Evolutionary conservation across 2,329 filamentous ascomycete genomes (phyloP).

Genomic region (Aspergillus ibericus): DNA sequence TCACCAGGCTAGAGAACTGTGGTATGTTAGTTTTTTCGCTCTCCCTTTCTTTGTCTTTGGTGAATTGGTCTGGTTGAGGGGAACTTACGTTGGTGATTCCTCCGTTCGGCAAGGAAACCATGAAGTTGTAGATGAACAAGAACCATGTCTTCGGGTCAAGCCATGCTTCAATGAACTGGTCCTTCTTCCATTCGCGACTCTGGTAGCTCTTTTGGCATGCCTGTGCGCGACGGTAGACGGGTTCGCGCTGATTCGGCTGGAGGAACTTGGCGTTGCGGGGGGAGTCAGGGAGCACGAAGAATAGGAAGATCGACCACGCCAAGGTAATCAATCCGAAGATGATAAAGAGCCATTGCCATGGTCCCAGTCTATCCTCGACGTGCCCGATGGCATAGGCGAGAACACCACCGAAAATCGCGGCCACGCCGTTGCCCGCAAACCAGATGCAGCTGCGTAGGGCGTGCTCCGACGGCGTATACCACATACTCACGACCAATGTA

Average conservation of each 20-base stretch:
- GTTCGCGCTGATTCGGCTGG: conserved; percentile 7
- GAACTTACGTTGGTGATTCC: conserved; percentile 22
- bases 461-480: conserved; percentile 28
- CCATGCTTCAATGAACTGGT: conserved; percentile 35
- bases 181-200: conserved; percentile 10
- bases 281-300: conserved; percentile 13
- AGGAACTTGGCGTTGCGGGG: conserved; percentile 14
- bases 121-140: conserved; percentile 28
- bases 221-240: conserved; percentile 7
- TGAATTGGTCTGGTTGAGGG: background rate
- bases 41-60: background rate
- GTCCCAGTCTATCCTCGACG: background rate
- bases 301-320: conserved; percentile 7
- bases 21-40: background rate
- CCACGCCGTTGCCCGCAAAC: conserved; percentile 25
- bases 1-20: conserved; percentile 20
- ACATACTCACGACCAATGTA: conserved; percentile 33
- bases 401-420: conserved; percentile 23
- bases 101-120: conserved; percentile 30
- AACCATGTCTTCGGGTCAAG: conserved; percentile 35
- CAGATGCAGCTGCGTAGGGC: conserved; percentile 26
- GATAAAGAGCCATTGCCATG: conserved; percentile 13
- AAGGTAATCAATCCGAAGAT: conserved; percentile 18
- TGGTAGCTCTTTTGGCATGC: conserved; percentile 2
- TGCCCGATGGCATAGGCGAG: conserved; percentile 21